These are phyloP conservation scores for Ceratocystis variospora DNA, from an alignment of 2,329 filamentous ascomycete genomes.

Conservation along the genomic window DNA sequence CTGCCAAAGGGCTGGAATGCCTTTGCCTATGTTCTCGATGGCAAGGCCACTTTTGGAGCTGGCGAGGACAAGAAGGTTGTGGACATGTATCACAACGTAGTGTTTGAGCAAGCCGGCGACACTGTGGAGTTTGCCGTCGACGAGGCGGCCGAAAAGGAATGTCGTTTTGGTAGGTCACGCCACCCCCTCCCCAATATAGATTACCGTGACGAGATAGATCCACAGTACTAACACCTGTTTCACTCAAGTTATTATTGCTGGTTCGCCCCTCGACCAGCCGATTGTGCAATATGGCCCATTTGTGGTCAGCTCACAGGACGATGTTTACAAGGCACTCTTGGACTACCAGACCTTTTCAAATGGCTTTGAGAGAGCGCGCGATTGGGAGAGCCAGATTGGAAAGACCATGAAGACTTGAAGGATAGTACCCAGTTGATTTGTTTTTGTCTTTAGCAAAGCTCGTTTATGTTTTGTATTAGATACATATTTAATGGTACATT, in stretches of 20 bases:
- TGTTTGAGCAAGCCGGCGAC: slow-evolving; percentile 72
- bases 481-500: too few relatives aligned
- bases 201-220: too few relatives aligned
- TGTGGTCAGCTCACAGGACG: slow-evolving; percentile 57
- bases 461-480: too few relatives aligned
- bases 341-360: slow-evolving; percentile 62
- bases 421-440: too few relatives aligned
- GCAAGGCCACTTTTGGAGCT: slow-evolving; percentile 49
- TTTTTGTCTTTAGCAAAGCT: too few relatives aligned
- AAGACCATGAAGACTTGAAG: slow-evolving; percentile 45
- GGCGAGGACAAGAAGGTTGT: slow-evolving; percentile 40
- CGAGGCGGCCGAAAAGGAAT: slow-evolving; percentile 44
- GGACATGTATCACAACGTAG: slow-evolving; percentile 69
- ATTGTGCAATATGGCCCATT: slow-evolving; percentile 78
- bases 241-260: slow-evolving; percentile 52
- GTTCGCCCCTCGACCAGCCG: slow-evolving; percentile 64
- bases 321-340: slow-evolving; percentile 61
- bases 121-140: slow-evolving; percentile 57
- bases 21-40: slow-evolving; percentile 75
- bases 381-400: slow-evolving; percentile 78
- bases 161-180: slow-evolving; percentile 33
- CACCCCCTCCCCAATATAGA: not conserved
- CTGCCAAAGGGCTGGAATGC: slow-evolving; percentile 76
- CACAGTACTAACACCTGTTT: slow-evolving; percentile 2
- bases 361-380: slow-evolving; percentile 64